Conservation (phyloP, 441 rosid genomes). For the Gossypium laxum region DNA sequence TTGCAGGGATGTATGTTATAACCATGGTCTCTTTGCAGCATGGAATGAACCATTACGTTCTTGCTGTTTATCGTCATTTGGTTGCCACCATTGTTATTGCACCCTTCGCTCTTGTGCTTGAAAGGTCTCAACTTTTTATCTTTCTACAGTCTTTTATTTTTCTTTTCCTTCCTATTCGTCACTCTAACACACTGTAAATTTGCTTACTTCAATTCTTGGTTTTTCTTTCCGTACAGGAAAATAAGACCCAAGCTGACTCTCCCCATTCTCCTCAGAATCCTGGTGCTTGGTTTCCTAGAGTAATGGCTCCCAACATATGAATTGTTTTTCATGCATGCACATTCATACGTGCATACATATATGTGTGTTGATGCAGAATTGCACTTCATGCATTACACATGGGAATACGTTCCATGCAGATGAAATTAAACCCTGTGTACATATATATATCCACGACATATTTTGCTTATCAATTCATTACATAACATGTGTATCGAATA, state of each 20-base stretch:
- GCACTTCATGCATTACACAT: not conserved
- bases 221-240: conserved; percentile 38
- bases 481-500: too few relatives aligned
- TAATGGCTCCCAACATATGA: conserved; percentile 23
- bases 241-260: conserved; percentile 76
- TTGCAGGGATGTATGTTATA: conserved; percentile 78
- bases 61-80: conserved; percentile 69
- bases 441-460: too few relatives aligned
- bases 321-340: not conserved
- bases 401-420: not conserved
- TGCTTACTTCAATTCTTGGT: not conserved
- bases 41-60: conserved; percentile 71
- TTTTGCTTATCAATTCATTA: too few relatives aligned
- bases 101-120: conserved; percentile 70
- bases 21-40: conserved; percentile 58
- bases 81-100: conserved; percentile 58
- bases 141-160: too few relatives aligned
- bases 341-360: not conserved
- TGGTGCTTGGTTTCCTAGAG: conserved; percentile 73
- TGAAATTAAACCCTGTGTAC: not conserved
- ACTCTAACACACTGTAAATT: too few relatives aligned
- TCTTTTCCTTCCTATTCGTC: too few relatives aligned
- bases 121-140: conserved; percentile 29
- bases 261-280: conserved; percentile 49
- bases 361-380: not conserved